Percentiles rank a stretch among this genome's conserved stretches.
phyloP scores from a whole-genome alignment of 148 eudicot species.

The Nepenthes gracilis region DNA sequence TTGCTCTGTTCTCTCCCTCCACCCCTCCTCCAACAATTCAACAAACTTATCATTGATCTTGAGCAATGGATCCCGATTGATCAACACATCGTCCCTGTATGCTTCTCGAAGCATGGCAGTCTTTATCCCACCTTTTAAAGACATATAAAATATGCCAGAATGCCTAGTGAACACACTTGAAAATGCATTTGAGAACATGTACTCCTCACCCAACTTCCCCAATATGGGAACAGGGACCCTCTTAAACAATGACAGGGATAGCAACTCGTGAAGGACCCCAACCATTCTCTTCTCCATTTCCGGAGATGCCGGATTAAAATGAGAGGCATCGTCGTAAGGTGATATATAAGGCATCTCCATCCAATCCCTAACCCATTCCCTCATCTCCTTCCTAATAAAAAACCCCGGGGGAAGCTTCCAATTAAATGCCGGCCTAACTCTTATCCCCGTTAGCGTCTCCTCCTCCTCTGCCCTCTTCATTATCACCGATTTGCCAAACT shows the following conservation, averaged over 20 bases:
- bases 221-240: slow-evolving; percentile 54
- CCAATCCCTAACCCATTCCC: slow-evolving; percentile 97
- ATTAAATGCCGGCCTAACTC: slow-evolving; percentile 51
- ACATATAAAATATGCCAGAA: slow-evolving; percentile 77
- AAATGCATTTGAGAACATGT: slow-evolving; percentile 71
- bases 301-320: slow-evolving; percentile 42
- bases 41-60: slow-evolving; percentile 66
- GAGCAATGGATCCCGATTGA: slow-evolving; percentile 71
- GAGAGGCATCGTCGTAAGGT: slow-evolving; percentile 62
- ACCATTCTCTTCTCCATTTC: slow-evolving; percentile 92
- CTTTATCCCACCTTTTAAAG: slow-evolving; percentile 78
- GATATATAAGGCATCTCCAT: slow-evolving; percentile 77
- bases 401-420: slow-evolving; percentile 71
- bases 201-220: slow-evolving; percentile 85
- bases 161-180: slow-evolving; percentile 74
- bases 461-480: slow-evolving; percentile 65
- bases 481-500: slow-evolving; percentile 47
- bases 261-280: slow-evolving; percentile 81
- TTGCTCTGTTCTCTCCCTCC: slow-evolving; percentile 35
- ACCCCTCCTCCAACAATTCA: slow-evolving; percentile 71
- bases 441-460: slow-evolving; percentile 45
- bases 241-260: slow-evolving; percentile 66
- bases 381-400: slow-evolving; percentile 69
- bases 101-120: slow-evolving; percentile 92
- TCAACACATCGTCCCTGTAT: slow-evolving; percentile 50